Percentiles rank a stretch among this genome's conserved stretches.
Evolutionary conservation across 1,284 basidiomycete species (phyloP).

Genomic region (Ustilago shanxiensis): DNA sequence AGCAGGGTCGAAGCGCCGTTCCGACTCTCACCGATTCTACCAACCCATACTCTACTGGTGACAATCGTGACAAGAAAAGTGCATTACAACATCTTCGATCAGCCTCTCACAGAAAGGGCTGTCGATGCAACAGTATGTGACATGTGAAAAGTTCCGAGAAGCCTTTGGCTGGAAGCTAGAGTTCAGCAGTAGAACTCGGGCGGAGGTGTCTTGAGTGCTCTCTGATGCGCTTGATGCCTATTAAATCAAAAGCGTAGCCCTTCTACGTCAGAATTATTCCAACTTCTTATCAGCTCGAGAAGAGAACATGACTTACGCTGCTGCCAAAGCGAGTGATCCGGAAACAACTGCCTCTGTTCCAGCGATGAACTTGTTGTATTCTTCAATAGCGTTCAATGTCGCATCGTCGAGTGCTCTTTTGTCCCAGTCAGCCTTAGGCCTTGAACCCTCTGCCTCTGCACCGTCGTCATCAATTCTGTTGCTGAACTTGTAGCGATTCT

Average conservation of each 20-base stretch:
- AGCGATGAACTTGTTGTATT: constrained; percentile 46
- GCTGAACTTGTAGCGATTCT: neutral
- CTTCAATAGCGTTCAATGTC: constrained; percentile 36
- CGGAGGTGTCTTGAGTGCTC: constrained; percentile 10
- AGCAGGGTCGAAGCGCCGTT: no score
- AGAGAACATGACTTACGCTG: constrained; percentile 33
- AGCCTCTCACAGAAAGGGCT: neutral
- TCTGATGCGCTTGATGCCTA: constrained; percentile 18
- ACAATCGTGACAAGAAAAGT: neutral
- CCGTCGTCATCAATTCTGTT: neutral
- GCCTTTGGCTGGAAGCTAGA: neutral
- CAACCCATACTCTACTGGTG: neutral
- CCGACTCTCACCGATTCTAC: no score
- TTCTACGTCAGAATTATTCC: no score
- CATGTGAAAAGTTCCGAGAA: neutral
- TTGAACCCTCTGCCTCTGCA: neutral
- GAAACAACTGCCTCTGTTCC: constrained; percentile 28
- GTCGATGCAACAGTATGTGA: neutral
- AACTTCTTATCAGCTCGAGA: no score
- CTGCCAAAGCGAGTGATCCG: constrained; percentile 20
- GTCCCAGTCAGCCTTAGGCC: neutral
- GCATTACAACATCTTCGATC: neutral
- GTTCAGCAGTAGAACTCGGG: constrained; percentile 17
- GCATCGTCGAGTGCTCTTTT: constrained; percentile 23
- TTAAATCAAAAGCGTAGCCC: neutral